Evolutionary conservation across 345 rosid genomes (phyloP).

Genomic region (Dipteronia sinensis): DNA sequence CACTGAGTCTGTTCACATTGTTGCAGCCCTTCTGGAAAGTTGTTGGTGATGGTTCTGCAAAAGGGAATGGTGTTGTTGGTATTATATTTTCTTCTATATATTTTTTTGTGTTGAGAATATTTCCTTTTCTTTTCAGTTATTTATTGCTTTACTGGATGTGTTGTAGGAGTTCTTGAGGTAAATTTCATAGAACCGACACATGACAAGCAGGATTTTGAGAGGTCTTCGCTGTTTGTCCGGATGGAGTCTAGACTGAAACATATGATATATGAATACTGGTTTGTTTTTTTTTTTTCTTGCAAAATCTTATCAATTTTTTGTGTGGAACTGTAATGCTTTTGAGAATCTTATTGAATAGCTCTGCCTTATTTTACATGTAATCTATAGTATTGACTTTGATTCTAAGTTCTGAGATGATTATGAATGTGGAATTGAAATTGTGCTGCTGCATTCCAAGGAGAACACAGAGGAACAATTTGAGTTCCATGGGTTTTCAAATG

Average conservation of each 20-base stretch:
- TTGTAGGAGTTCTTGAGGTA: constrained; percentile 90
- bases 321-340: neutral
- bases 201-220: constrained; percentile 96
- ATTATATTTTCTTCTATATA: constrained; percentile 24
- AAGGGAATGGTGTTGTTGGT: constrained; percentile 86
- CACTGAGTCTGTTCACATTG: constrained; percentile 12
- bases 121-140: constrained; percentile 19
- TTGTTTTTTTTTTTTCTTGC: constrained; percentile 26
- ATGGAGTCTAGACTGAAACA: constrained; percentile 76
- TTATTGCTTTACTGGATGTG: constrained; percentile 22
- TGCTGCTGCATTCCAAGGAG: neutral
- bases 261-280: constrained; percentile 73
- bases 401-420: neutral
- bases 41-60: constrained; percentile 43
- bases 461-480: neutral
- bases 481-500: constrained; percentile 7
- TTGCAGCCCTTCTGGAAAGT: constrained; percentile 97
- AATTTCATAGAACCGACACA: constrained; percentile 97
- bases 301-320: neutral
- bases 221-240: constrained; percentile 74
- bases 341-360: neutral
- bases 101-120: constrained; percentile 16
- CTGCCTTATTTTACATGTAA: neutral
- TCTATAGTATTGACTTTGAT: neutral
- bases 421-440: neutral